Conservation (phyloP, 2,329 filamentous ascomycete species). For the Cladophialophora chaetospira region DNA sequence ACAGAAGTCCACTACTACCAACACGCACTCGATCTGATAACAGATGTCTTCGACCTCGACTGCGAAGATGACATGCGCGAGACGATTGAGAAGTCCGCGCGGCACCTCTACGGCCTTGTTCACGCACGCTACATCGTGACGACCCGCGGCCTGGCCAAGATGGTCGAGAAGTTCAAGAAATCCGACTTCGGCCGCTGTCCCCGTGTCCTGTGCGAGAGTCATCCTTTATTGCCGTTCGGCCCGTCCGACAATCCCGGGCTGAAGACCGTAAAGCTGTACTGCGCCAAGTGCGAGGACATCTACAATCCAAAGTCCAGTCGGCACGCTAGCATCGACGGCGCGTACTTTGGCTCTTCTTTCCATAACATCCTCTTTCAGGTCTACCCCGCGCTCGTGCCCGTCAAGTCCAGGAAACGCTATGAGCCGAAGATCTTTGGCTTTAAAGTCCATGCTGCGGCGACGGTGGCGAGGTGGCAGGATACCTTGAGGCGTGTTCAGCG, state of each 20-base stretch:
- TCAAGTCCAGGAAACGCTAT: constrained; percentile 83
- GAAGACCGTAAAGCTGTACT: constrained; percentile 96
- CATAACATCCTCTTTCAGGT: constrained; percentile 99
- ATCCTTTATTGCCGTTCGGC: constrained; percentile 92
- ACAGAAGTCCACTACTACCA: constrained; percentile 98
- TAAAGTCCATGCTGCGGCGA: constrained; percentile 86
- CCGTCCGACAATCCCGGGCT: constrained; percentile 84
- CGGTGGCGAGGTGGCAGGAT: constrained; percentile 89
- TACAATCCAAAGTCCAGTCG: constrained; percentile 98
- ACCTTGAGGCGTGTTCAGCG: constrained; percentile 79
- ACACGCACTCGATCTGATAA: constrained; percentile 95
- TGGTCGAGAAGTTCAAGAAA: constrained; percentile 99
- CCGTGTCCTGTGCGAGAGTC: constrained; percentile 89
- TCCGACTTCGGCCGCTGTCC: constrained; percentile 98
- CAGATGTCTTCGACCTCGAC: constrained; percentile 97
- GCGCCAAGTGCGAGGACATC: constrained; percentile 92
- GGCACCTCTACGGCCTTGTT: constrained; percentile 92
- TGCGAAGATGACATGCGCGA: constrained; percentile 98
- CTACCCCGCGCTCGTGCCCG: constrained; percentile 84
- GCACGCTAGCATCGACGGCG: constrained; percentile 92
- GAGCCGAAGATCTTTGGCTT: constrained; percentile 92
- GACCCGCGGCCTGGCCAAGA: constrained; percentile 88
- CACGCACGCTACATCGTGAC: constrained; percentile 97
- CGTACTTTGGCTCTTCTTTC: constrained; percentile 97
- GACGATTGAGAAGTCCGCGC: constrained; percentile 94